Conservation (phyloP, 2,329 filamentous ascomycete genomes). For the Cordyceps farinosa region DNA sequence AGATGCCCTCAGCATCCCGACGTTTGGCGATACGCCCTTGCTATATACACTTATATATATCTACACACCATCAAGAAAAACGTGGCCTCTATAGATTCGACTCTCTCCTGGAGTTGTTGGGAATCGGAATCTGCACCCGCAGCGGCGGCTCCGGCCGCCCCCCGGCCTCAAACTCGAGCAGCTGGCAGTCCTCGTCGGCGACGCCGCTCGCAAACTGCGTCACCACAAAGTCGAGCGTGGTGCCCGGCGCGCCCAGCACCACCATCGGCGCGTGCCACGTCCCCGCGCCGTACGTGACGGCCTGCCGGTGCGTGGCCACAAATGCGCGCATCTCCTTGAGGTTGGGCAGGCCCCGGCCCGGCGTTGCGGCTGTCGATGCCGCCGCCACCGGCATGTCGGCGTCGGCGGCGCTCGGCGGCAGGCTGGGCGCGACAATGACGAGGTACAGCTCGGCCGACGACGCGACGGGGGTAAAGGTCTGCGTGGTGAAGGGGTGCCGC, state of each 20-base stretch:
- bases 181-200: constrained; percentile 80
- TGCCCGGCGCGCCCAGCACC: constrained; percentile 59
- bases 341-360: constrained; percentile 68
- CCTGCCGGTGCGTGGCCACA: constrained; percentile 71
- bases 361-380: constrained; percentile 39
- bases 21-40: neutral
- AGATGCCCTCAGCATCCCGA: too few relatives aligned
- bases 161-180: constrained; percentile 49
- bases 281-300: constrained; percentile 85
- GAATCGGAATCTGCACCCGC: constrained; percentile 32
- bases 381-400: constrained; percentile 25
- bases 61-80: neutral
- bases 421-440: constrained; percentile 81
- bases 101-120: constrained; percentile 9
- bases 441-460: constrained; percentile 60
- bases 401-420: constrained; percentile 41
- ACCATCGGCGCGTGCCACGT: constrained; percentile 98
- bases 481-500: constrained; percentile 88
- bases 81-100: constrained; percentile 19
- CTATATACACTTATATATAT: neutral
- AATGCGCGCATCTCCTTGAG: constrained; percentile 69
- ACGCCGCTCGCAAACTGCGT: constrained; percentile 86
- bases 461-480: constrained; percentile 82
- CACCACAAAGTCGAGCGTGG: constrained; percentile 79
- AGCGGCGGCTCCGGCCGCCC: constrained; percentile 39